These are phyloP conservation scores for Exophiala sideris DNA, from an alignment of 2,329 filamentous ascomycete species.

Conservation along the genomic window DNA sequence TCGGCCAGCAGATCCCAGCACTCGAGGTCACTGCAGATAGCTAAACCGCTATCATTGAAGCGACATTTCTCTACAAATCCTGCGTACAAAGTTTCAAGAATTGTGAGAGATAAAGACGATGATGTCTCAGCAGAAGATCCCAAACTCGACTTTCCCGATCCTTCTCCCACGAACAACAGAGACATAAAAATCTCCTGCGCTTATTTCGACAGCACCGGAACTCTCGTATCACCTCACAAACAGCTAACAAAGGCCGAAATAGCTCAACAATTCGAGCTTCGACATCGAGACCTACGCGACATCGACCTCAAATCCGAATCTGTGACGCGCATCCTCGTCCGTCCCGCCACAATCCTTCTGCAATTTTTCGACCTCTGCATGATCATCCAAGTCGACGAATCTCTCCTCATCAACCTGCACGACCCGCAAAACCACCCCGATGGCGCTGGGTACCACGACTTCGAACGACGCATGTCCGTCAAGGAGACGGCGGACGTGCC, in stretches of 20 bases:
- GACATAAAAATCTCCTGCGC: constrained; percentile 12
- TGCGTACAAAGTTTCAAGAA: neutral
- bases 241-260: constrained; percentile 20
- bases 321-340: constrained; percentile 35
- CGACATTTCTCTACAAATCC: no score
- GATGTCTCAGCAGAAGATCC: neutral
- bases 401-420: constrained; percentile 32
- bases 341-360: constrained; percentile 34
- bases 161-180: neutral
- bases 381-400: constrained; percentile 33
- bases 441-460: constrained; percentile 27
- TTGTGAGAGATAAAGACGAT: neutral
- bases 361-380: constrained; percentile 38
- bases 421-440: constrained; percentile 4
- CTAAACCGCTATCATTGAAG: no score
- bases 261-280: constrained; percentile 20
- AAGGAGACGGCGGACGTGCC: constrained; percentile 22
- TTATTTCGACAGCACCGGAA: constrained; percentile 14
- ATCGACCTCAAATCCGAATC: constrained; percentile 36
- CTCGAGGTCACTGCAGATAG: no score
- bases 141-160: neutral
- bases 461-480: constrained; percentile 29
- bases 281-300: constrained; percentile 34
- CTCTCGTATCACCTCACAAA: constrained; percentile 5
- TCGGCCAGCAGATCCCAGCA: no score